Conservation (phyloP, 148 eudicot genomes). For the Dysphania ambrosioides region DNA sequence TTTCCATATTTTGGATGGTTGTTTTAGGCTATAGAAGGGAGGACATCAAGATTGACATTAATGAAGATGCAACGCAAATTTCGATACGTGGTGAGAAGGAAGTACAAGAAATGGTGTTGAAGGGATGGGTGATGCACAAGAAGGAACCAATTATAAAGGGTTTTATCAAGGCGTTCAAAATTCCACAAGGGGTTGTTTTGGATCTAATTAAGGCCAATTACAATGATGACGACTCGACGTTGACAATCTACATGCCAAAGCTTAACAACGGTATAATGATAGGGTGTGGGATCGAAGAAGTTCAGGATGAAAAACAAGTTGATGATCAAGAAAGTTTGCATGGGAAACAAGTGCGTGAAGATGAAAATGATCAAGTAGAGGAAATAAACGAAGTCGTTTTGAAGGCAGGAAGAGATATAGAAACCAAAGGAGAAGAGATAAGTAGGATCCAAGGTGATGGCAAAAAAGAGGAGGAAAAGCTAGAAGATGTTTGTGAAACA, state of each 20-base stretch:
- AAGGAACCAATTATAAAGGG: constrained; percentile 37
- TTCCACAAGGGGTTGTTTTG: constrained; percentile 56
- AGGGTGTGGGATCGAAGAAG: constrained; percentile 48
- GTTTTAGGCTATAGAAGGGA: constrained; percentile 49
- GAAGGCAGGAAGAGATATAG: neutral
- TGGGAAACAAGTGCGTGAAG: neutral
- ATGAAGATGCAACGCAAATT: constrained; percentile 58
- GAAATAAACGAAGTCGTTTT: neutral
- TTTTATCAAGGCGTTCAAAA: constrained; percentile 51
- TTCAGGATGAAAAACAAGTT: constrained; percentile 19
- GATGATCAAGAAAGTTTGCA: neutral
- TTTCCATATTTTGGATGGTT: neutral
- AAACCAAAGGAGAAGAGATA: neutral
- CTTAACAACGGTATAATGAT: constrained; percentile 39
- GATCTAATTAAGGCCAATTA: constrained; percentile 58
- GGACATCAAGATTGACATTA: constrained; percentile 53
- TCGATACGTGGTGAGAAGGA: constrained; percentile 49
- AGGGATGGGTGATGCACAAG: constrained; percentile 41
- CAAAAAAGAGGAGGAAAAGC: constrained; percentile 7
- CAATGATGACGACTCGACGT: constrained; percentile 42
- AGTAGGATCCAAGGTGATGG: constrained; percentile 1
- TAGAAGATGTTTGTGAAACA: neutral
- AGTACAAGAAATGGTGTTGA: constrained; percentile 54
- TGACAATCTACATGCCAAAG: constrained; percentile 73
- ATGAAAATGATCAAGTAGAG: neutral